Base-by-base conservation (phyloP, 352 stramenopile genomes). In the Pythium brassicae region DNA sequence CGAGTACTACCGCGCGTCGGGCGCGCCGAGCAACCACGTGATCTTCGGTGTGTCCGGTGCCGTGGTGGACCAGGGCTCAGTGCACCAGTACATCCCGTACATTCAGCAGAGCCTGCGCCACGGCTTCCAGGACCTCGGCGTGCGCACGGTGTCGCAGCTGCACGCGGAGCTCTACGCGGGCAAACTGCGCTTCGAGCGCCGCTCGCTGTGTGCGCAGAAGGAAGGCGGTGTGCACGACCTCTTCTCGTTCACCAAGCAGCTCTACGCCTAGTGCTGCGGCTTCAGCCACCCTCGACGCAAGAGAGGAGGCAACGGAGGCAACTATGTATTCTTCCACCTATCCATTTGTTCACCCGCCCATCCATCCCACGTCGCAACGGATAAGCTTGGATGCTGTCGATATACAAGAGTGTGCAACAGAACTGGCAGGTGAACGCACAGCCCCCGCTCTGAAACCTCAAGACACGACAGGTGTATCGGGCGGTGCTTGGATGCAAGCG, bases 1-100 rank as follows among this genome's bases (percentile, higher is more conserved):
- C 57, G 97, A 99, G 74, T 97, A 94, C 35, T 87, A 70, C n/a
- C 74, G 47, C 40, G 67, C 71, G 25, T 78, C 85, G 40, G 68
- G 71, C 17, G 64, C 62, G 25, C 72, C 76, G 15, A 74, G 78
- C 15, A 88, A 98, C 52, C 98, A 98, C 71, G 92, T 99, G 14
- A 97, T 97, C 9, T 97, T 99, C 62, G 97, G 97, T 54, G 97
- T 99, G 10, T 96, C 89, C 37, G 97, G 97, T 35, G 89, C 96
- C 10, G 97, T 99, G 23, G 91, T 98, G 27, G 97, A 99, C 74
- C 98, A 99, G 67, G 97, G 97, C 55, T 98, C 91, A 42, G 74
- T 99, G 26, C 78, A 93, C 67, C 82, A 96, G 61, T 99, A 99
- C 81, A 84, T 99, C 46, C 97, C 97, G 19, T 99, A 99, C 76